Evolutionary conservation across 2,329 filamentous ascomycete genomes (phyloP), one percentile per base, ranked within the genome.

Genomic region (Ophiostoma pallidulum): DNA sequence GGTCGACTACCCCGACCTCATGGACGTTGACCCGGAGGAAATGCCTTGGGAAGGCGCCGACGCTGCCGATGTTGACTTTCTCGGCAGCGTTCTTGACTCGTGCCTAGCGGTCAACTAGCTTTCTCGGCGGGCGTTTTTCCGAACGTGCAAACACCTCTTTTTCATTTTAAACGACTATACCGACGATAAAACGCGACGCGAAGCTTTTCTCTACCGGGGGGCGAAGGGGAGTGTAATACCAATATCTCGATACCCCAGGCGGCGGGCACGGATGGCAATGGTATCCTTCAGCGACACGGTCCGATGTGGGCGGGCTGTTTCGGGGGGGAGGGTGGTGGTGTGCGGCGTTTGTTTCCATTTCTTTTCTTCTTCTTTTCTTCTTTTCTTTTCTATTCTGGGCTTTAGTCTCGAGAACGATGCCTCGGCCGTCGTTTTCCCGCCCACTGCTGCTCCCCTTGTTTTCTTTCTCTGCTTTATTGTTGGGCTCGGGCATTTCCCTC

Each of bases 11-110:
- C 58, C 64, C 2, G 75, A 80, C 47, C 61, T 68, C n/a, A 81
- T 80, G 75, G 77, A 82, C 8, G 63, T 78, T 38, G 78, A 82
- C 57, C 62, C 61, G 16, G 77, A 82, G 54, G 64, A 64, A 61
- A 18, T 67, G n/a, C 69, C 70, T 54, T 85, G 81, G 81, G 78
- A 82, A 41, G 81, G 80, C 3, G 73, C 73, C 33, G 73, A 75
- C 41, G 53, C 56, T 3, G 62, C 67, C 26, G 78, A 82, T 53
- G 68, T 69, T 56, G 65, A 70, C 41, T 63, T 69, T 47, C 66
- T 84, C 22, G 73, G 82, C 54, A 65, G 62, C 35, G 67, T 82
- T 14, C 65, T 83, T 43, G 77, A 80, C 50, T 75, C 74, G 3
- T 74, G 73, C 50, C 62, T 79, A 29, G 68, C 71, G 8, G 73